Base-by-base conservation (phyloP, 2,329 filamentous ascomycete species). In the Periconia sp. region DNA sequence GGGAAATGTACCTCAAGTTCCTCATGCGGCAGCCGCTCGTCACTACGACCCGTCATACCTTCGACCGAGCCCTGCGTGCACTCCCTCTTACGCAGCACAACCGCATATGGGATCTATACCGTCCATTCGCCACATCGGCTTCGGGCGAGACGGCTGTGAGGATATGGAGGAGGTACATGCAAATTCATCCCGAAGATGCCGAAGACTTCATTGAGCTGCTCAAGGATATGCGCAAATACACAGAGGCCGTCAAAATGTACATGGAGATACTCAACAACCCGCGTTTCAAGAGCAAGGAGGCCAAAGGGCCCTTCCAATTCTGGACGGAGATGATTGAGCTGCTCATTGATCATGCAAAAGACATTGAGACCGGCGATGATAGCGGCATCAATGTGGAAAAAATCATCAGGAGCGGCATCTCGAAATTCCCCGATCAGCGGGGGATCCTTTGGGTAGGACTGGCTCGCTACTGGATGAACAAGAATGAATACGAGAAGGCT, bases 251-350 rank as follows among this genome's bases (percentile, higher is more conserved):
- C 51, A 88, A 89, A 72, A 88, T 88, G 62, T 99, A 96, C 74
- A 96, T 97, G 71, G 85, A 91, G 45, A 87, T 97, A 49, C 82
- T 99, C 65, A 92, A 97, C 78, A 92, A 97, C 65, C 85, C 90
- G 2, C 87, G 87, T 35, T 97, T 99, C 76, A 85, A 86, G 70
- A 97, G 93, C 77, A 96, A 95, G 76, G 87, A 94, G 61, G 90
- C 90, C 55, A 97, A 96, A 75, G 93, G 94, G 0, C 91, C 93
- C 58, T 99, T 96, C 71, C 92, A 99, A 74, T 82, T 99, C 46
- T 99, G 94, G 94, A 94, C 86, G 59, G 94, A 99, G 72, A 95
- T 99, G 91, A 87, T 97, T 35, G 94, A 99, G 67, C 74, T 97
- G 59, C 80, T 99, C 44, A 95, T 99, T 42, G 90, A 90, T 55